Evolutionary conservation across 371 early-diverging fungal genomes (phyloP).

Genomic region (Batkoa obscura): DNA sequence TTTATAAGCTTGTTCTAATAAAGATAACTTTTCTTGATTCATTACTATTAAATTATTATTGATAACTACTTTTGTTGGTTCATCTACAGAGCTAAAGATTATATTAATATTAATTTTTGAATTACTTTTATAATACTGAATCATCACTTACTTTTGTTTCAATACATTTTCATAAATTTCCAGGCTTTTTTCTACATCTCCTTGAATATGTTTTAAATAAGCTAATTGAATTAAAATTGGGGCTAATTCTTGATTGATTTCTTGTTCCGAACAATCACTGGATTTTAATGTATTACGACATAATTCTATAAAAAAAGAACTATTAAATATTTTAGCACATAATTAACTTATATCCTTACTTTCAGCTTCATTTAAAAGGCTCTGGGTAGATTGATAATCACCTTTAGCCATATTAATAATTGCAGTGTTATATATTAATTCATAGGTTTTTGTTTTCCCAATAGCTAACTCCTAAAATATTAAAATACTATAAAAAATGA

Average conservation of each 20-base stretch:
- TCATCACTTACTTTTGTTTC: background rate
- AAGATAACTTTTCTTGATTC: too few relatives aligned
- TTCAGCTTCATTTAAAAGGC: background rate
- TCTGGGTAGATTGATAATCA: background rate
- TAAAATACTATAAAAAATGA: background rate
- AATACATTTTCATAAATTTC: background rate
- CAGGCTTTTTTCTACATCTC: background rate
- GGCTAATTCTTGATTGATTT: constrained; percentile 1
- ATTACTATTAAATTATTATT: background rate
- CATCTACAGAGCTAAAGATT: background rate
- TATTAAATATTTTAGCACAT: background rate
- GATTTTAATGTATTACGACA: background rate
- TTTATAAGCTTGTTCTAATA: too few relatives aligned
- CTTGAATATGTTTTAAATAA: background rate
- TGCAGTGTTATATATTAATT: background rate
- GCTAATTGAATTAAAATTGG: constrained; percentile 5
- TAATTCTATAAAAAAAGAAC: background rate
- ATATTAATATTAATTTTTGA: too few relatives aligned
- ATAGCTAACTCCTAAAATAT: too few relatives aligned
- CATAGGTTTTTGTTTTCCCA: background rate
- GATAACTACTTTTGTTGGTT: background rate
- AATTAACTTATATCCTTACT: too few relatives aligned
- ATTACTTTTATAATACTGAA: background rate
- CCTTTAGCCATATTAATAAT: background rate
- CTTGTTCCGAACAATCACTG: background rate